phyloP scores from a whole-genome alignment of 106 monocot genomes.

The Dendrobium nobile region DNA sequence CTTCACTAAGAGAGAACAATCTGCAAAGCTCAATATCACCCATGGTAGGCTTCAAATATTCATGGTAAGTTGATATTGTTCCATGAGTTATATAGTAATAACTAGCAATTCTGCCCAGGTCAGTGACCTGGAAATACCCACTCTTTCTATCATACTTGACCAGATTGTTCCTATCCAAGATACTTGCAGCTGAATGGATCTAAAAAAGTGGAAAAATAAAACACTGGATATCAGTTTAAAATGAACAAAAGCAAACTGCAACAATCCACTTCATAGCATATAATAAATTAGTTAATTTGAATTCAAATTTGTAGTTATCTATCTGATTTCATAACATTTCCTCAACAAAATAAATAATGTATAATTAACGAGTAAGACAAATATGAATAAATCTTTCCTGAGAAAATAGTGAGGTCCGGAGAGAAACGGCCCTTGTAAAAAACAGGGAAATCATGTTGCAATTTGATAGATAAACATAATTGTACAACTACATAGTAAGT shows the following conservation, averaged over 20 bases:
- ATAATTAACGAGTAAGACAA: not conserved
- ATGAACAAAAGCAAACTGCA: not conserved
- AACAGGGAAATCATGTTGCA: not conserved
- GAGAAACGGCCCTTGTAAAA: not conserved
- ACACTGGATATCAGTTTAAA: not conserved
- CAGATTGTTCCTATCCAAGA: constrained; percentile 89
- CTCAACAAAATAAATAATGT: not conserved
- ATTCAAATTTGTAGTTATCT: not conserved
- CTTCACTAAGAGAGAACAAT: constrained; percentile 93
- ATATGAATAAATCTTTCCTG: not conserved
- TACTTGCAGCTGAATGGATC: constrained; percentile 91
- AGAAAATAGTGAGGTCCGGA: not conserved
- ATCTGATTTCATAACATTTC: not conserved
- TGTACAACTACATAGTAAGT: not conserved
- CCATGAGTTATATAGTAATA: constrained; percentile 99
- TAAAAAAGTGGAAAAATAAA: constrained; percentile 15
- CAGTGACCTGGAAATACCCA: constrained; percentile 96
- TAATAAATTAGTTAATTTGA: not conserved
- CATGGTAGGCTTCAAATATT: constrained; percentile 96
- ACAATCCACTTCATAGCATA: not conserved
- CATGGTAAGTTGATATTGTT: constrained; percentile 88
- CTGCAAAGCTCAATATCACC: constrained; percentile 96
- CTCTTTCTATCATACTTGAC: constrained; percentile 93
- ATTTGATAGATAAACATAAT: not conserved
- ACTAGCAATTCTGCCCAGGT: constrained; percentile 92